These are phyloP conservation scores for Pyrenophora teres DNA, from an alignment of 2,329 filamentous ascomycete genomes.

Conservation along the genomic window DNA sequence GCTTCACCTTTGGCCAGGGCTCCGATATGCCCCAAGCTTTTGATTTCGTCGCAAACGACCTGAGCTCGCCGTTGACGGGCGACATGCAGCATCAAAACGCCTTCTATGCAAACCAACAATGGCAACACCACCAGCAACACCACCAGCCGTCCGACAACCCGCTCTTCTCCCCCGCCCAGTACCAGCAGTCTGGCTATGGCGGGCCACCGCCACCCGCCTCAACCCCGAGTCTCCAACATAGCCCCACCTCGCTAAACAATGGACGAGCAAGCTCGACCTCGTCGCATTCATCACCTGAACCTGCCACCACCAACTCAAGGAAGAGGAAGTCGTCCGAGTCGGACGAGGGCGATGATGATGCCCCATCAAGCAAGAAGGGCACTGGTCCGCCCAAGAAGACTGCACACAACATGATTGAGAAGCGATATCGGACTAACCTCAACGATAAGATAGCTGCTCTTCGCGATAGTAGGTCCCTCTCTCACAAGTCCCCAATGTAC, in stretches of 20 bases:
- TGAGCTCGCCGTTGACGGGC: constrained; percentile 40
- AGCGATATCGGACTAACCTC: constrained; percentile 91
- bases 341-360: constrained; percentile 64
- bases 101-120: constrained; percentile 40
- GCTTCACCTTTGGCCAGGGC: constrained; percentile 42
- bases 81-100: constrained; percentile 34
- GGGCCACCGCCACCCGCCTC: constrained; percentile 33
- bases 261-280: constrained; percentile 44
- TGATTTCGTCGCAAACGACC: constrained; percentile 36
- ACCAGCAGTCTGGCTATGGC: constrained; percentile 30
- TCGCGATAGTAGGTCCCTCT: constrained; percentile 66
- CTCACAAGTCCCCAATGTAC: background rate
- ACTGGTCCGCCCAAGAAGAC: constrained; percentile 76
- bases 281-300: constrained; percentile 68
- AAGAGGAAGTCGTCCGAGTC: constrained; percentile 55
- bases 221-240: constrained; percentile 47
- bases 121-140: constrained; percentile 35
- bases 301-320: constrained; percentile 35
- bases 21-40: constrained; percentile 41
- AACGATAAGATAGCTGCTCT: constrained; percentile 97
- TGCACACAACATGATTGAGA: constrained; percentile 98
- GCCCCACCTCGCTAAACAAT: constrained; percentile 43
- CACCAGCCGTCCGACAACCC: constrained; percentile 27
- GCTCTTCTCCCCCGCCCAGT: constrained; percentile 37
- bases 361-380: constrained; percentile 57